Percentiles rank a stretch among this genome's conserved stretches.
Conservation (phyloP, 345 rosid genomes). For the Heritiera fomes region DNA sequence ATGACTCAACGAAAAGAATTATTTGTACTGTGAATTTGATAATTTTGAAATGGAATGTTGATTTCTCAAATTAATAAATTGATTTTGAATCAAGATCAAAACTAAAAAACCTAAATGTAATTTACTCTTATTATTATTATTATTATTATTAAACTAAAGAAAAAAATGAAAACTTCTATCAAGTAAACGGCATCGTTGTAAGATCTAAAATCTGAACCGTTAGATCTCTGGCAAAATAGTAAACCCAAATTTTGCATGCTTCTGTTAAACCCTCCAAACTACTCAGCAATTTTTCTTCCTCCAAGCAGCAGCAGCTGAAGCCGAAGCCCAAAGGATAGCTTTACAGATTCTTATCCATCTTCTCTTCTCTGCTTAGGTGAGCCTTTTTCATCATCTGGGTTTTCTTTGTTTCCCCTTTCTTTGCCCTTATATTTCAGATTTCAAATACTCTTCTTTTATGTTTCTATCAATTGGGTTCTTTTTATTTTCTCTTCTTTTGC, state of each 20-base stretch:
- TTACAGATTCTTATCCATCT: neutral
- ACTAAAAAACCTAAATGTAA: too few relatives aligned
- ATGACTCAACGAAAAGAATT: too few relatives aligned
- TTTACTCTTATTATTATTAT: too few relatives aligned
- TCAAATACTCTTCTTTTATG: neutral
- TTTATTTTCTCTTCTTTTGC: neutral
- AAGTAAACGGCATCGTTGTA: too few relatives aligned
- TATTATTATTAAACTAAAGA: too few relatives aligned
- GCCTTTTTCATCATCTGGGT: neutral
- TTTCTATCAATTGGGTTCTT: neutral
- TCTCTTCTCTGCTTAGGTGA: conserved; percentile 1
- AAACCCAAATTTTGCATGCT: neutral
- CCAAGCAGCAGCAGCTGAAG: neutral
- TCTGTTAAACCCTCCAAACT: neutral
- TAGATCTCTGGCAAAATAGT: neutral
- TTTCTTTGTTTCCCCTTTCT: neutral
- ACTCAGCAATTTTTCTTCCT: too few relatives aligned
- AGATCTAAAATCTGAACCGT: neutral
- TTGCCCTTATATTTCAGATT: neutral
- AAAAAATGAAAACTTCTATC: too few relatives aligned
- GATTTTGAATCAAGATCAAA: too few relatives aligned
- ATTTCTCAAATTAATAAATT: too few relatives aligned
- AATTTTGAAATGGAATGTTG: too few relatives aligned
- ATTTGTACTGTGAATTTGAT: too few relatives aligned
- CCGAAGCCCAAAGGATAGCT: neutral